Evolutionary conservation across 148 eudicot genomes (phyloP), one percentile per base, ranked within the genome.

Genomic region (Cornus florida): DNA sequence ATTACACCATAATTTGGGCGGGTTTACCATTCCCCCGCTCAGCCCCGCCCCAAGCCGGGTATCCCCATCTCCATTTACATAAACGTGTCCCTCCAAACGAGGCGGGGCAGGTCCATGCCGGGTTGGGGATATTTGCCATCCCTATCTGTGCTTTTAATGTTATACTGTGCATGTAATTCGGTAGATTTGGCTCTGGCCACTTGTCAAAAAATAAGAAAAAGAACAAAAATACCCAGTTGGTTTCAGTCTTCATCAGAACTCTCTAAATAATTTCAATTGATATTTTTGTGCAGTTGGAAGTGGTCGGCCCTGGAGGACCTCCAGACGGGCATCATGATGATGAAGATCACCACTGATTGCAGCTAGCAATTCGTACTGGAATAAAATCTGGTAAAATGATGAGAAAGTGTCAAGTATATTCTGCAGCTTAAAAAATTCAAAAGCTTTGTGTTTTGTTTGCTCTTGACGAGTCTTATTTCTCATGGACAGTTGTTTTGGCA

Each of bases 301-400:
- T 93, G 76, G 98, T 92, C 66, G 98, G 98, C 79, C 90, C 92
- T 16, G 96, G 98, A 68, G 96, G 96, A 85, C 89, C 90, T 78
- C 94, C 96, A 32, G 92, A 94, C 72, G 96, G 96, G 57, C 92
- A 92, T 79, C 89, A 77, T n/a, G 84, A 84, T 2, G 90, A 88
- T 19, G 89, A 85, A 60, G 88, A 88, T 80, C 92, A 92, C 75
- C 92, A 92, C 75, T 91, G 84, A 88, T 86, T 77, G 72, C 76
- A 73, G 76, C 43, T 83, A 75, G 64, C 82, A 64, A 22, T 74
- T 80, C 77, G 78, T 77, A 81, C 85, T 69, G 38, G 85, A 91
- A 90, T 86, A 84, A 91, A 75, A 81, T 89, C 87, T 86, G 89
- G 89, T 78, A 81, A 87, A 82, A 83, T 76, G 67, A 67, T 70